Conservation (phyloP, 192 early-diverging fungal species). For the Linnemannia zychae region DNA sequence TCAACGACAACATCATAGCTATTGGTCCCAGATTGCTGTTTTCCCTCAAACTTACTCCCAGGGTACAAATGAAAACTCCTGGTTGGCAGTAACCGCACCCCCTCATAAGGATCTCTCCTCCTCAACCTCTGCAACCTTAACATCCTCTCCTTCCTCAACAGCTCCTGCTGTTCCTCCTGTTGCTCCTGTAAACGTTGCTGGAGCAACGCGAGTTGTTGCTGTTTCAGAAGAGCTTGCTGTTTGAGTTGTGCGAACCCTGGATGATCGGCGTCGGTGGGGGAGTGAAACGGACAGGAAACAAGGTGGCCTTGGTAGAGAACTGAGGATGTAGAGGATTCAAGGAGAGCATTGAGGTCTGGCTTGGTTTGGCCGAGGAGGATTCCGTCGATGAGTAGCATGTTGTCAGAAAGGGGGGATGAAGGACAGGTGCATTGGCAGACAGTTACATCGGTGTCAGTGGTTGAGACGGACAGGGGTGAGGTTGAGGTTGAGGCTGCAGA, state of each 20-base stretch:
- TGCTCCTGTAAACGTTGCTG: neutral
- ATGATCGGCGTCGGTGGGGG: neutral
- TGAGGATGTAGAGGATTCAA: neutral
- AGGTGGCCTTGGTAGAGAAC: conserved; percentile 25
- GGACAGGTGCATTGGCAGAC: conserved; percentile 18
- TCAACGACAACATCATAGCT: conserved; percentile 79
- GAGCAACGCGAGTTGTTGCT: neutral
- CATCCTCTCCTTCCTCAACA: neutral
- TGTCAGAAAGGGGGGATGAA: conserved; percentile 1
- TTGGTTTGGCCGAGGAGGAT: neutral
- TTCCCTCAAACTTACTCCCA: conserved; percentile 74
- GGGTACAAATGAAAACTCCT: conserved; percentile 67
- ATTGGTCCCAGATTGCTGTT: conserved; percentile 71
- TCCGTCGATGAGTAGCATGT: neutral
- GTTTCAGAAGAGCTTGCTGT: neutral
- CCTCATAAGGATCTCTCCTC: conserved; percentile 33
- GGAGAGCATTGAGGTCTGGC: neutral
- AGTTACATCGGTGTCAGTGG: neutral
- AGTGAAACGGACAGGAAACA: conserved; percentile 9
- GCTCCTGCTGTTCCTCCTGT: neutral
- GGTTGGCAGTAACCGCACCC: conserved; percentile 44
- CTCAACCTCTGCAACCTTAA: neutral
- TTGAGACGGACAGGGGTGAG: neutral
- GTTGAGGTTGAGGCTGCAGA: neutral
- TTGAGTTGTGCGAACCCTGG: conserved; percentile 7